These are phyloP conservation scores for Casaregolazyma lundiana DNA, from an alignment of 1,139 yeast genomes.

Conservation along the genomic window DNA sequence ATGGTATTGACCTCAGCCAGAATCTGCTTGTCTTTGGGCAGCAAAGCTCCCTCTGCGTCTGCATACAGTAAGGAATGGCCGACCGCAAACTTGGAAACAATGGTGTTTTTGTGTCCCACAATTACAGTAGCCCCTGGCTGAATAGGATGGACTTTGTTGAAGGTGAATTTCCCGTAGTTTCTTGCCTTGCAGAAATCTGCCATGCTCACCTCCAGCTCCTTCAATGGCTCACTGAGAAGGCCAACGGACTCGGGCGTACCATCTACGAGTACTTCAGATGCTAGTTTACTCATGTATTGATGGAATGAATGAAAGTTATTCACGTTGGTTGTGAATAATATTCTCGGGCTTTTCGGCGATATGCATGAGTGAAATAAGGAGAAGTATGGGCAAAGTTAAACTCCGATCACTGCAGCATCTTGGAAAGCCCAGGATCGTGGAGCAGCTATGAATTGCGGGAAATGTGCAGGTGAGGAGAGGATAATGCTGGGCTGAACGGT, in stretches of 20 bases:
- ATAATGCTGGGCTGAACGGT: no score
- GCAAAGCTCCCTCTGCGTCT: slow-evolving; percentile 11
- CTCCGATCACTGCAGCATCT: no score
- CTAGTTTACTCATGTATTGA: neutral
- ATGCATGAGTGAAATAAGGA: no score
- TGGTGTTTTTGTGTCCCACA: slow-evolving; percentile 13
- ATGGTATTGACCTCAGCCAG: slow-evolving; percentile 12
- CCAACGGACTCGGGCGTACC: slow-evolving; percentile 17
- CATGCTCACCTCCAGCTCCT: slow-evolving; percentile 12
- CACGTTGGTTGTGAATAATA: no score
- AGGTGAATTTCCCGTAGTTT: slow-evolving; percentile 5
- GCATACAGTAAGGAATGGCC: slow-evolving; percentile 15
- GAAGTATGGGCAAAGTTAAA: no score
- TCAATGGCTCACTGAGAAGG: slow-evolving; percentile 12
- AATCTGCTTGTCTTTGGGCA: slow-evolving; percentile 11
- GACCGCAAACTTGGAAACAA: slow-evolving; percentile 14
- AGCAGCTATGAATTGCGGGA: no score
- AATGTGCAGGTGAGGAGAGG: no score
- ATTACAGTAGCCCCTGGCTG: slow-evolving; percentile 15
- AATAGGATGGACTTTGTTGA: slow-evolving; percentile 13
- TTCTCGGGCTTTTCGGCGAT: no score
- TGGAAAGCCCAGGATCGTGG: no score
- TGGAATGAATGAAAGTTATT: no score
- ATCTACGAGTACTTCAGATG: neutral
- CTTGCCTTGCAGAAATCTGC: slow-evolving; percentile 9